phyloP scores from a whole-genome alignment of 441 rosid genomes.

The Gossypium davidsonii region DNA sequence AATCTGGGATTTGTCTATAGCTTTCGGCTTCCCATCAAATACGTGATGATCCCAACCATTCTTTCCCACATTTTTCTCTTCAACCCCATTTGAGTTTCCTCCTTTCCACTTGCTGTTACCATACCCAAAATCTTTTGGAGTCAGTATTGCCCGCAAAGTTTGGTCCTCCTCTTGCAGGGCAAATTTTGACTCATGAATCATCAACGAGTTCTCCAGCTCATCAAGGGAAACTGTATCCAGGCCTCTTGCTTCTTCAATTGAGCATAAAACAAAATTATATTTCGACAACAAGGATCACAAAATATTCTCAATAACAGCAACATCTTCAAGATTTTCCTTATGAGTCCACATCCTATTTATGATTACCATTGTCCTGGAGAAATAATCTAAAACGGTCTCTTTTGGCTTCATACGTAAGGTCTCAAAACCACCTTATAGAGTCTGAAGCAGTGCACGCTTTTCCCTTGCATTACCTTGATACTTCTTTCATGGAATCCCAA shows the following conservation, averaged over 20 bases:
- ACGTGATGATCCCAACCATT: too few species aligned
- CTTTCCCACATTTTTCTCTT: too few species aligned
- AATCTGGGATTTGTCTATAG: not conserved
- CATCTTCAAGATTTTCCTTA: not conserved
- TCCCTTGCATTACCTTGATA: not conserved
- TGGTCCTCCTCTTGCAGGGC: not conserved
- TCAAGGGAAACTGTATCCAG: not conserved
- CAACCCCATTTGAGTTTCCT: too few species aligned
- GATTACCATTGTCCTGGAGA: not conserved
- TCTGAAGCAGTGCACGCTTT: not conserved
- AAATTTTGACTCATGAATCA: not conserved
- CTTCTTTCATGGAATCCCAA: not conserved
- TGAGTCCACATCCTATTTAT: not conserved
- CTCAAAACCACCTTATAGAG: not conserved
- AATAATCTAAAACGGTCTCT: not conserved
- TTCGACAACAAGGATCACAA: not conserved
- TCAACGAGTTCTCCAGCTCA: not conserved
- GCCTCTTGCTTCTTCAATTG: not conserved
- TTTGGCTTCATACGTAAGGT: not conserved
- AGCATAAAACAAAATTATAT: not conserved
- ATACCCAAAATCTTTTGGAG: too few species aligned
- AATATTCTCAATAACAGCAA: not conserved
- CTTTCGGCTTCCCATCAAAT: too few species aligned
- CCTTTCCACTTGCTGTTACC: too few species aligned
- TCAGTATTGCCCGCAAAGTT: not conserved